Evolutionary conservation across 352 stramenopile genomes (phyloP), one percentile per base, ranked within the genome.

Genomic region (Globisporangium solare): DNA sequence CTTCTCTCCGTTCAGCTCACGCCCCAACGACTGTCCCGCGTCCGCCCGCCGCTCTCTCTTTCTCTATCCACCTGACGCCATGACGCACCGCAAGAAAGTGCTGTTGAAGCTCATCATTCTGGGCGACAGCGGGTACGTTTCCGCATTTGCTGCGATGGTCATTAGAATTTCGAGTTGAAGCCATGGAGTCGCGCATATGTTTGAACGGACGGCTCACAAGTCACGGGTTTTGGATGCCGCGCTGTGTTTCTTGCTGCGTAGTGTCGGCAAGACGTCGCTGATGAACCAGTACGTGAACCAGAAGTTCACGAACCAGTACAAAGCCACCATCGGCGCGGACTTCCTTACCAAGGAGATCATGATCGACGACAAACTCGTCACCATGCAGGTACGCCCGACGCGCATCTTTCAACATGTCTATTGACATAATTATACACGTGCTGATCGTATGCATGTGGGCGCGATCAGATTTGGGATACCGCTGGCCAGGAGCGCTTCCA

Each of bases 201-300:
- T 3, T 11, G 27, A 11, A 35, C 7, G 27, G 27, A 35, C 27
- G 27, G 10, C 27, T 35, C 27, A 35, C 27, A 6, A 3, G 27
- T 35, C 27, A 35, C 27, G 27, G 3, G 27, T 35, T 6, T 11
- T 35, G 27, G 7, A 6, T 35, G 7, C 7, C 41, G 21, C 40
- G 1, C 18, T 32, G 24, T 56, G 35, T n/a, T n/a, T 21, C 39
- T 56, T 31, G 15, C 18, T 50, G 7, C 24, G 27, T 64, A 98
- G 96, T 45, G 97, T 99, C 31, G 97, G 97, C 55, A 99, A 99
- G 82, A 99, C 97, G 47, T 99, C 94, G 47, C 76, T 99, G 35
- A 99, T 99, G 97, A 98, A 99, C 77, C 95, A 98, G 70, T 99
- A 98, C 76, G 94, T 99, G 58, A 98, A 98, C 58, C 91, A 99